A percentile compares a stretch with the other conserved stretches of the same genome.
Conservation (phyloP, 306 rosid genomes). For the Cicer yamashitae region DNA sequence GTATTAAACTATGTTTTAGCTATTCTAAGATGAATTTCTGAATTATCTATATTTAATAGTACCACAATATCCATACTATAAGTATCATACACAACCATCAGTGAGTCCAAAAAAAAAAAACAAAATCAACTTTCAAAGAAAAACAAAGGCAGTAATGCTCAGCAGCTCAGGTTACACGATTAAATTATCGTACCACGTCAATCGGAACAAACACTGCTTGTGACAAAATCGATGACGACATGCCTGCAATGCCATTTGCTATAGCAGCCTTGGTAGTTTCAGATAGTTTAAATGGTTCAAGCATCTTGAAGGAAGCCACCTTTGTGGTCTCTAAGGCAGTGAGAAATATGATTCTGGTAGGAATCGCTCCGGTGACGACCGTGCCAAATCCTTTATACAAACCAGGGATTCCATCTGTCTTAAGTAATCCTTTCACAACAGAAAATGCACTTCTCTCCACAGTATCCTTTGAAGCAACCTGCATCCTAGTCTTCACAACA, state of each 20-base stretch:
- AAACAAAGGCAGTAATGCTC: conserved; percentile 10
- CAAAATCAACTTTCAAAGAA: not conserved
- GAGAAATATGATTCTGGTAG: conserved; percentile 84
- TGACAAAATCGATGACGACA: conserved; percentile 75
- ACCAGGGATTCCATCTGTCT: conserved; percentile 85
- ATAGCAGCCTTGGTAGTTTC: conserved; percentile 83
- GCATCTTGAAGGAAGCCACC: conserved; percentile 68
- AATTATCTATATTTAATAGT: not conserved
- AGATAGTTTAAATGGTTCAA: conserved; percentile 74
- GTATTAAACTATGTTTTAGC: not conserved
- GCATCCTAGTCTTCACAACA: conserved; percentile 88
- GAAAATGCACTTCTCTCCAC: conserved; percentile 74
- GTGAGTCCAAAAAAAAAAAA: not conserved
- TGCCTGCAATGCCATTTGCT: conserved; percentile 90
- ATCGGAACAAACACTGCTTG: conserved; percentile 89
- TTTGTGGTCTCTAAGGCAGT: conserved; percentile 84
- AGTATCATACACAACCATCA: conserved; percentile 25
- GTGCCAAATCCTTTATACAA: conserved; percentile 88
- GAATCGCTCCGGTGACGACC: conserved; percentile 82
- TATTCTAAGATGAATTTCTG: not conserved
- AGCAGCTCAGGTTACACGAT: conserved; percentile 6
- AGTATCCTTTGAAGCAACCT: conserved; percentile 80
- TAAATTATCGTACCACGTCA: conserved; percentile 72
- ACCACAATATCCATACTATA: conserved; percentile 16
- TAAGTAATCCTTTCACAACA: conserved; percentile 72